These are phyloP conservation scores for Trichothecium sympodiale DNA, from an alignment of 2,329 filamentous ascomycete genomes.

Conservation along the genomic window DNA sequence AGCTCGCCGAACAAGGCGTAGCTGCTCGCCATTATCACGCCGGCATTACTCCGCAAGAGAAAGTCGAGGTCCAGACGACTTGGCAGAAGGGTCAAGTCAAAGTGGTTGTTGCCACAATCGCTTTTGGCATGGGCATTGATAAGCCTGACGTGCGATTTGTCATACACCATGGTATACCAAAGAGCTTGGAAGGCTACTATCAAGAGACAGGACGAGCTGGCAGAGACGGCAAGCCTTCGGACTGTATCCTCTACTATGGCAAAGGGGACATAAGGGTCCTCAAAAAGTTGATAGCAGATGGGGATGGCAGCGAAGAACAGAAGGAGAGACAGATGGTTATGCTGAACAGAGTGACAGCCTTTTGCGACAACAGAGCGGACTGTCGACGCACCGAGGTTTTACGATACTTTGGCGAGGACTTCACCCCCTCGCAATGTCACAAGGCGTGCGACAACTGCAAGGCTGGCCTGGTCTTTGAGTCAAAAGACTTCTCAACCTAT, in stretches of 20 bases:
- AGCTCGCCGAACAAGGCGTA: slow-evolving; percentile 56
- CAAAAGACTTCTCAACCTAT: slow-evolving; percentile 65
- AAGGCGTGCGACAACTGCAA: slow-evolving; percentile 83
- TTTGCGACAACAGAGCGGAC: slow-evolving; percentile 79
- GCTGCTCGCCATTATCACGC: slow-evolving; percentile 81
- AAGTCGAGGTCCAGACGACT: slow-evolving; percentile 58
- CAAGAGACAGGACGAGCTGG: slow-evolving; percentile 95
- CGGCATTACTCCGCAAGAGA: slow-evolving; percentile 55
- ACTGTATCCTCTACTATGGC: slow-evolving; percentile 83
- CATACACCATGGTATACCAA: slow-evolving; percentile 84
- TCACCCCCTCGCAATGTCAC: slow-evolving; percentile 59
- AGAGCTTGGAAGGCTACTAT: slow-evolving; percentile 95
- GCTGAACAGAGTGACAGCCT: slow-evolving; percentile 75
- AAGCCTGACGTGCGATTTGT: slow-evolving; percentile 95
- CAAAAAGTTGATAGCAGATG: slow-evolving; percentile 72
- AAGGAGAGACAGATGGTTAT: slow-evolving; percentile 77
- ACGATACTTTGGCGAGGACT: slow-evolving; percentile 86
- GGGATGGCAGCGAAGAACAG: slow-evolving; percentile 65
- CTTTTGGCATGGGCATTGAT: slow-evolving; percentile 99
- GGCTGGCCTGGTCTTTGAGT: slow-evolving; percentile 58
- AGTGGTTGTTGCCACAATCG: slow-evolving; percentile 94
- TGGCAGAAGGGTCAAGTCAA: slow-evolving; percentile 77
- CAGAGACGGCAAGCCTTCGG: slow-evolving; percentile 75
- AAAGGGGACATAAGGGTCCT: slow-evolving; percentile 66
- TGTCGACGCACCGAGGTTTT: slow-evolving; percentile 83